Evolutionary conservation across 2,329 filamentous ascomycete genomes (phyloP), one percentile per base, ranked within the genome.

Genomic region (Dactylonectria estremocensis): DNA sequence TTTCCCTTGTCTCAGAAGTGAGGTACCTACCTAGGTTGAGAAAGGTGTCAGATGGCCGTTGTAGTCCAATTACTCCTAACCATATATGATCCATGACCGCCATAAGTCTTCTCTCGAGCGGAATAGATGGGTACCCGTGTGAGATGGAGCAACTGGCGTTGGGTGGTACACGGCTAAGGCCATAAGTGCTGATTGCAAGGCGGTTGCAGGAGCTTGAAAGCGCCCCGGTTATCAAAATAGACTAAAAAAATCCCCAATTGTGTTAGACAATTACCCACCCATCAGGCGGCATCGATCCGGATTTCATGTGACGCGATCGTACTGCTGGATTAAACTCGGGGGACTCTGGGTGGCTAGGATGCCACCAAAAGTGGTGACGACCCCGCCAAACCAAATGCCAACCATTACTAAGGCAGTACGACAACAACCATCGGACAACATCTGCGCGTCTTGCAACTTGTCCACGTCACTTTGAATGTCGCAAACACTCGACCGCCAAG

Each of bases 361-460:
- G 35, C 22, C 52, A 43, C 52, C 24, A 28, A 22, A 14, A 49
- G 54, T 37, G 48, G 53, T 50, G 45, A 22, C 20, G 10, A 57
- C 60, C 60, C 60, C 60, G 53, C 60, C 60, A 63, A 63, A 53
- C 60, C 45, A 46, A 46, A 54, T 50, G 33, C 48, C 45, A 31
- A 33, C 11, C 43, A 63, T 63, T 63, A 63, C 60, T 56, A 63
- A 56, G 45, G 53, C 59, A 14, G 40, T 43, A 43, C 24, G 7
- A 28, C 24, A n/a, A n/a, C 16, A 43, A n/a, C 40, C 8, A 14
- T 22, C 18, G 11, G n/a, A 6, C 16, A 52, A 24, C 16, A 33
- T 11, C 20, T 13, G 2, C 35, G 43, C 13, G 9, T 18, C n/a
- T 18, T 33, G 10, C 55, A 35, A 24, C 40, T 37, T 28, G 11